Evolutionary conservation across 371 early-diverging fungal species (phyloP).

Genomic region (Mucor circinelloides): DNA sequence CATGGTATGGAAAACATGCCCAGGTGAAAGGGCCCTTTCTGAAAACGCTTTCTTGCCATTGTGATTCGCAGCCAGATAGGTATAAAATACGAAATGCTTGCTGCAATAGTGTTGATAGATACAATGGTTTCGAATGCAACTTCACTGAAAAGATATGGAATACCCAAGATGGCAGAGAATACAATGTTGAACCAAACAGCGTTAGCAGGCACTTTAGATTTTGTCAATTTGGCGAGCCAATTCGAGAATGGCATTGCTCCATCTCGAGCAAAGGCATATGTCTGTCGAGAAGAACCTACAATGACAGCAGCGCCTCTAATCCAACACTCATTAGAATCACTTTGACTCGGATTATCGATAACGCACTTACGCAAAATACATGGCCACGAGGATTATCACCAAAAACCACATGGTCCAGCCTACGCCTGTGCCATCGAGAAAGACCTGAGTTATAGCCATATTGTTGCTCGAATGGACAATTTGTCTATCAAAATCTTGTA

Average conservation of each 20-base stretch:
- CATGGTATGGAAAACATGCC: slow-evolving; percentile 22
- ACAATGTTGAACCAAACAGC: slow-evolving; percentile 57
- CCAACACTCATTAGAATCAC: background rate
- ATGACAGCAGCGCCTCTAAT: slow-evolving; percentile 47
- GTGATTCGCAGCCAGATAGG: slow-evolving; percentile 59
- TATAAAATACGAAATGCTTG: slow-evolving; percentile 70
- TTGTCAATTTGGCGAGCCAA: slow-evolving; percentile 33
- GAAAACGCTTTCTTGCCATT: slow-evolving; percentile 45
- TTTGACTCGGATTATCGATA: background rate
- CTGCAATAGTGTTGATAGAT: slow-evolving; percentile 69
- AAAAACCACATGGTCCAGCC: slow-evolving; percentile 46
- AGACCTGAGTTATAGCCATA: slow-evolving; percentile 49
- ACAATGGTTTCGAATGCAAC: slow-evolving; percentile 67
- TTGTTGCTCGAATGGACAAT: slow-evolving; percentile 46
- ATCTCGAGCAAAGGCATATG: slow-evolving; percentile 70
- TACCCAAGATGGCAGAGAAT: slow-evolving; percentile 43
- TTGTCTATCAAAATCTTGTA: slow-evolving; percentile 58
- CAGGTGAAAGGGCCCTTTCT: slow-evolving; percentile 25
- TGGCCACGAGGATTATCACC: slow-evolving; percentile 56
- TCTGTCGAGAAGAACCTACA: slow-evolving; percentile 61
- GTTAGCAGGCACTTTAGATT: slow-evolving; percentile 41
- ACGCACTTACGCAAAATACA: slow-evolving; percentile 47
- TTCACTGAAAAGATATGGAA: slow-evolving; percentile 47
- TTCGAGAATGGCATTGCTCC: slow-evolving; percentile 53
- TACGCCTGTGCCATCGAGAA: slow-evolving; percentile 49